Percentiles rank a stretch among this genome's conserved stretches.
Evolutionary conservation across 202 grass and related monocot species (phyloP).

Genomic region (Elaeis oleifera): DNA sequence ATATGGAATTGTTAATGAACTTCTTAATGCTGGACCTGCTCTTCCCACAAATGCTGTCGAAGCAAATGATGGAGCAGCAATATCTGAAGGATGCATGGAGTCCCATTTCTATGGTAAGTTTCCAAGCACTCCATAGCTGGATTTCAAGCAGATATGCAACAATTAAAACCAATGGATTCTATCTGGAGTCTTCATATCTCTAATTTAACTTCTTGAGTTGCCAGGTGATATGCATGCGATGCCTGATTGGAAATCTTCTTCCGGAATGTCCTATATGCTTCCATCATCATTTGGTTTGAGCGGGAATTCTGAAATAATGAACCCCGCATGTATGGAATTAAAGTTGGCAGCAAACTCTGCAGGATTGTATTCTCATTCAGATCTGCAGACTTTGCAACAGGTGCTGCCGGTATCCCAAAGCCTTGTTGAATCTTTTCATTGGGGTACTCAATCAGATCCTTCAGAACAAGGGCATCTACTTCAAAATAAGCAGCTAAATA

Average conservation of each 20-base stretch:
- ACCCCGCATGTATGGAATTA: conserved; percentile 9
- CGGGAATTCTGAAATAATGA: conserved; percentile 22
- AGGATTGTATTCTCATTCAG: background rate
- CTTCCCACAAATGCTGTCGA: background rate
- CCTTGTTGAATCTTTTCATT: too few species aligned
- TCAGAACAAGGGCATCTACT: too few species aligned
- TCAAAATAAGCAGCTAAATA: too few species aligned
- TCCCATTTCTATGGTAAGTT: conserved; percentile 33
- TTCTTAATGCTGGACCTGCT: background rate
- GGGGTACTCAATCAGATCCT: too few species aligned
- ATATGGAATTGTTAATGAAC: background rate
- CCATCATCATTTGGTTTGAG: conserved; percentile 32
- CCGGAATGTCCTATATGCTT: conserved; percentile 29
- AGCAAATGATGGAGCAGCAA: background rate
- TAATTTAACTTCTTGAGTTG: conserved; percentile 12
- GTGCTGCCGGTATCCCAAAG: conserved; percentile 2
- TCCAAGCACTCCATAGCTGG: conserved; percentile 9
- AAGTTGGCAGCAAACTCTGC: conserved; percentile 5
- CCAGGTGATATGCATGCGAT: conserved; percentile 33
- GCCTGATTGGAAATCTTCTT: conserved; percentile 28
- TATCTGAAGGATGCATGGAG: conserved; percentile 19
- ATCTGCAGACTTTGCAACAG: conserved; percentile 12
- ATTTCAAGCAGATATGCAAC: background rate
- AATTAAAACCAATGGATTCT: background rate
- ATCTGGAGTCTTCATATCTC: conserved; percentile 6